Evolutionary conservation across 306 rosid species (phyloP).

Genomic region (Dalbergia cochinchinensis): DNA sequence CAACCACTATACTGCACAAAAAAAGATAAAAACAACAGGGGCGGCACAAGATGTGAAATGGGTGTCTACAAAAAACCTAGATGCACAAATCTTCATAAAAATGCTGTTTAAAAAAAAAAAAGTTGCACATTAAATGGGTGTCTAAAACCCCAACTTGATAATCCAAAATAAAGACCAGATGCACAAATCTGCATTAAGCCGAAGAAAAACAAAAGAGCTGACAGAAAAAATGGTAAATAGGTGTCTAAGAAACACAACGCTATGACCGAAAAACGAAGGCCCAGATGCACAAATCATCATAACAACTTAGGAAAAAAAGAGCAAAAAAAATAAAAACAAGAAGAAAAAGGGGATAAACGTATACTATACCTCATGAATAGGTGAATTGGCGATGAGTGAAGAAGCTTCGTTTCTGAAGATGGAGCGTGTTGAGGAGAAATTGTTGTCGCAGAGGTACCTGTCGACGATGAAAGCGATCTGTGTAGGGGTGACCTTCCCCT

Average conservation of each 20-base stretch:
- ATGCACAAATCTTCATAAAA: background rate
- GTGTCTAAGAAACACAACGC: background rate
- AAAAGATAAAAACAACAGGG: background rate
- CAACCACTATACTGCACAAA: background rate
- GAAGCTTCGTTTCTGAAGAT: constrained; percentile 79
- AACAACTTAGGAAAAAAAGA: background rate
- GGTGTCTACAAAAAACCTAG: background rate
- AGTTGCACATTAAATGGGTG: background rate
- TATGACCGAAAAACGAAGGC: background rate
- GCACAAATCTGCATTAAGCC: background rate
- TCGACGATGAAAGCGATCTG: constrained; percentile 93
- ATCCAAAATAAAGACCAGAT: background rate
- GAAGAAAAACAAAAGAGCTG: background rate
- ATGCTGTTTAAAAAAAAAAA: background rate
- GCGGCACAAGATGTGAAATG: too few relatives aligned
- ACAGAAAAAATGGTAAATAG: background rate
- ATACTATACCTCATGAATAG: constrained; percentile 63
- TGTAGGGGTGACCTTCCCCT: constrained; percentile 69
- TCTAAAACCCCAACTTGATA: background rate
- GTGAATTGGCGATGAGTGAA: constrained; percentile 72
- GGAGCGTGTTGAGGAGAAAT: constrained; percentile 65
- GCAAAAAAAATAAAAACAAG: background rate
- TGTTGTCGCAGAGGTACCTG: constrained; percentile 73
- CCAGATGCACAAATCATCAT: background rate
- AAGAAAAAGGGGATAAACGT: background rate